phyloP scores from a whole-genome alignment of 2,329 filamentous ascomycete species.

The Fusarium drepaniforme region DNA sequence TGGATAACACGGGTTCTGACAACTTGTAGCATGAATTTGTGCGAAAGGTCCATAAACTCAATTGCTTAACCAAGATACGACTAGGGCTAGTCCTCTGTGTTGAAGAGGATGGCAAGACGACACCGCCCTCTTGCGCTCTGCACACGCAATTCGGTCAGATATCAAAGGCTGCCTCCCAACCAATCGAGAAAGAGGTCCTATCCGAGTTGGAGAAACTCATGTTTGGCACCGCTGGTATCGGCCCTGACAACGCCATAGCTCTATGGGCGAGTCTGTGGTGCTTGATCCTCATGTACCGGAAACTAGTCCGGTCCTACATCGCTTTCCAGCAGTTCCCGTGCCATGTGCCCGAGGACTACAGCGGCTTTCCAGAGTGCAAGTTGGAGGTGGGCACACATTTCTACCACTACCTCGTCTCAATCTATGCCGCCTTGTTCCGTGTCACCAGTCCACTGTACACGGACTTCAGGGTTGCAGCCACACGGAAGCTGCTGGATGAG shows the following conservation, averaged over 20 bases:
- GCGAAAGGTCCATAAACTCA: constrained; percentile 43
- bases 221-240: constrained; percentile 41
- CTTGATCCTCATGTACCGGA: constrained; percentile 46
- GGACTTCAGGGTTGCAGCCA: constrained; percentile 40
- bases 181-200: constrained; percentile 44
- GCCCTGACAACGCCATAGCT: constrained; percentile 41
- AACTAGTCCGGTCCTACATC: constrained; percentile 44
- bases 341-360: constrained; percentile 46
- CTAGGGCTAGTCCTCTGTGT: constrained; percentile 43
- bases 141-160: constrained; percentile 47
- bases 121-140: constrained; percentile 43
- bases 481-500: constrained; percentile 39
- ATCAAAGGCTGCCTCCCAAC: constrained; percentile 43
- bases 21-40: constrained; percentile 36
- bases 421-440: constrained; percentile 45
- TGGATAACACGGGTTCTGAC: constrained; percentile 3
- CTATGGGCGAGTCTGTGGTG: constrained; percentile 46
- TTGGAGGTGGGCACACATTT: constrained; percentile 45
- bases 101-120: constrained; percentile 38
- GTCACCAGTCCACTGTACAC: constrained; percentile 45
- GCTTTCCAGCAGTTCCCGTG: constrained; percentile 46
- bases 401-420: constrained; percentile 46
- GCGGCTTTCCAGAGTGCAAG: constrained; percentile 45
- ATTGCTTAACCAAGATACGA: constrained; percentile 44
- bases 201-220: constrained; percentile 41